phyloP scores from a whole-genome alignment of 441 rosid genomes.

The Euphorbia schlechtendalii region DNA sequence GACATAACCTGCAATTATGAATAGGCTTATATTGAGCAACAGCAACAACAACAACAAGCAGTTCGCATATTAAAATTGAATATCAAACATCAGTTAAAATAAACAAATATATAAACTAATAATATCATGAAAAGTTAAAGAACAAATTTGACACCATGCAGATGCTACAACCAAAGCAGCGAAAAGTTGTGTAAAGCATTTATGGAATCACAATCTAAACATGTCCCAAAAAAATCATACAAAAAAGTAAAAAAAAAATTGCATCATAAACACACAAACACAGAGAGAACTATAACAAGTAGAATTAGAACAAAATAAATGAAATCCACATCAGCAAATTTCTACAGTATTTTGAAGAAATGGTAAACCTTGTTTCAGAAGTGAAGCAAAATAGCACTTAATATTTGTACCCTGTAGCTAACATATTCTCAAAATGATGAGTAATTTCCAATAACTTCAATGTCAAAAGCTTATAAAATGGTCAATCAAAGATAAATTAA shows the following conservation, averaged over 20 bases:
- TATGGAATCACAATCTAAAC: not conserved
- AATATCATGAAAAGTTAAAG: too few species aligned
- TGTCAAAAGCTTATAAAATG: too few species aligned
- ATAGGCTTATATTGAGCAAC: too few species aligned
- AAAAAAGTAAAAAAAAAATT: not conserved
- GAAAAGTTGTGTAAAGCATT: not conserved
- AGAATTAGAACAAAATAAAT: too few species aligned
- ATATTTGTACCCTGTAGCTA: not conserved
- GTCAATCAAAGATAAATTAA: too few species aligned
- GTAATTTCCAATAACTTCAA: not conserved
- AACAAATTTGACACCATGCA: slow-evolving; percentile 1
- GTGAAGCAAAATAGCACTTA: not conserved
- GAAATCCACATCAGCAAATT: not conserved
- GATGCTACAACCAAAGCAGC: not conserved
- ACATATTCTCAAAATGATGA: not conserved
- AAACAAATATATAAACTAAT: not conserved
- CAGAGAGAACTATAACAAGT: too few species aligned
- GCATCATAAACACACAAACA: not conserved
- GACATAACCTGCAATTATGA: slow-evolving; percentile 31
- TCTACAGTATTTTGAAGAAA: not conserved
- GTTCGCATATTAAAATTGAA: not conserved
- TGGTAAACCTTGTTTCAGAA: not conserved
- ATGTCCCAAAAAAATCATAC: not conserved
- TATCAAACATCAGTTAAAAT: not conserved
- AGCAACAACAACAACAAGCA: not conserved